These are phyloP conservation scores for Colletotrichum coccodes DNA, from an alignment of 2,329 filamentous ascomycete species.

Conservation along the genomic window DNA sequence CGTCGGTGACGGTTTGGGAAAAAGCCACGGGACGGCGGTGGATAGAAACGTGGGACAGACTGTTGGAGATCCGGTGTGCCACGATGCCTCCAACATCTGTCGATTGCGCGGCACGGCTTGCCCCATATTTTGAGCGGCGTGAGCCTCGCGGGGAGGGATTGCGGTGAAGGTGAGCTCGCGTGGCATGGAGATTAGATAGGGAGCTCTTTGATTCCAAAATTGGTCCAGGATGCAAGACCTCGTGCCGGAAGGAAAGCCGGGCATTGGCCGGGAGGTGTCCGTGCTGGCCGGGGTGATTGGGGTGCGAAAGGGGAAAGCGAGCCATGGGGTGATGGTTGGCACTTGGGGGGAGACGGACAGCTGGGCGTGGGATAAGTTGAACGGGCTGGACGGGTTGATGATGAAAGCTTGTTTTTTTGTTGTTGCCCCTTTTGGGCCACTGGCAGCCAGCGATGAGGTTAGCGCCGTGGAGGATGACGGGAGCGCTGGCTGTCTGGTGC, in stretches of 20 bases:
- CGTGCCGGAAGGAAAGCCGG: constrained; percentile 22
- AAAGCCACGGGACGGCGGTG: background rate
- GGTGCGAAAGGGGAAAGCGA: background rate
- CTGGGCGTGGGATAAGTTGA: background rate
- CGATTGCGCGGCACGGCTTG: constrained; percentile 1
- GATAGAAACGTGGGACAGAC: constrained; percentile 24
- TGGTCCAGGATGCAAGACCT: background rate
- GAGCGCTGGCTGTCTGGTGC: background rate
- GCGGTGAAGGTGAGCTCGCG: constrained; percentile 18
- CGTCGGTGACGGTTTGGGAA: constrained; percentile 17
- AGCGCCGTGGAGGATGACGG: constrained; percentile 4
- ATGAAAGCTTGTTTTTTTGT: constrained; percentile 30
- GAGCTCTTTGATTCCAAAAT: background rate
- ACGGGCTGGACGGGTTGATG: background rate
- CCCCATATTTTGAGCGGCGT: background rate
- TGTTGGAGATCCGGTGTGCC: constrained; percentile 18
- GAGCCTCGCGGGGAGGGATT: background rate
- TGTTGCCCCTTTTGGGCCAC: background rate
- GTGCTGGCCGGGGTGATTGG: background rate
- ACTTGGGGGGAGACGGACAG: background rate
- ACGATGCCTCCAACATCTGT: constrained; percentile 13
- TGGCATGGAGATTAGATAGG: background rate
- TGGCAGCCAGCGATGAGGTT: constrained; percentile 7
- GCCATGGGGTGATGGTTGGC: constrained; percentile 7
- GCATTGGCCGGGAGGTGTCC: constrained; percentile 23